A percentile compares a stretch with the other conserved stretches of the same genome.
Evolutionary conservation across 306 rosid genomes (phyloP).

Genomic region (Ceratonia siliqua): DNA sequence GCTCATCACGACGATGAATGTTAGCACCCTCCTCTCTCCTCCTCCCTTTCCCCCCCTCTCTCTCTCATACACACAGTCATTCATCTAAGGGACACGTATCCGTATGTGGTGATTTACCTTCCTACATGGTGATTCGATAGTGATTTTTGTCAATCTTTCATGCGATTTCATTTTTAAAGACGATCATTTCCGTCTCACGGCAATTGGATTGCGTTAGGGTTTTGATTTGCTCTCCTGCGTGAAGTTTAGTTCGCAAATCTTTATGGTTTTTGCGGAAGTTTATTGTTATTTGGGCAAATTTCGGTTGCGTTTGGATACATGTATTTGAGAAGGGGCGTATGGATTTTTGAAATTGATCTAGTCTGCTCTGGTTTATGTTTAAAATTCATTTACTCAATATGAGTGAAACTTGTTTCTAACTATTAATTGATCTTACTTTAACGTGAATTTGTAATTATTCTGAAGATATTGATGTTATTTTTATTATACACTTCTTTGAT

Average conservation of each 20-base stretch:
- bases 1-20: slow-evolving; percentile 82
- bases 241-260: too few relatives aligned
- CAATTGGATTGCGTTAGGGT: slow-evolving; percentile 24
- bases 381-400: not conserved
- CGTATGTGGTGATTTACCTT: not conserved
- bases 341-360: too few relatives aligned
- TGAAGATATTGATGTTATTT: not conserved
- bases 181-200: not conserved
- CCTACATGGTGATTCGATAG: not conserved
- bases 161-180: not conserved
- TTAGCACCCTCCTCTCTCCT: slow-evolving; percentile 26
- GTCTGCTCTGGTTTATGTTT: slow-evolving; percentile 7
- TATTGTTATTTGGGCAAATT: too few relatives aligned
- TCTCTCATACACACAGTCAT: not conserved
- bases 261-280: too few relatives aligned
- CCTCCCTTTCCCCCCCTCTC: not conserved
- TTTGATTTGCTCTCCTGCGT: slow-evolving; percentile 25
- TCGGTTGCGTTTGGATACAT: too few relatives aligned
- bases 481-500: not conserved
- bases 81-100: not conserved
- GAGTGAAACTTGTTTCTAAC: not conserved
- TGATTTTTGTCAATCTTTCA: not conserved
- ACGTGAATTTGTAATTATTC: not conserved
- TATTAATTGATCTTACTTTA: not conserved
- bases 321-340: too few relatives aligned